phyloP scores from a whole-genome alignment of 106 monocot species.

The Posidonia australis region DNA sequence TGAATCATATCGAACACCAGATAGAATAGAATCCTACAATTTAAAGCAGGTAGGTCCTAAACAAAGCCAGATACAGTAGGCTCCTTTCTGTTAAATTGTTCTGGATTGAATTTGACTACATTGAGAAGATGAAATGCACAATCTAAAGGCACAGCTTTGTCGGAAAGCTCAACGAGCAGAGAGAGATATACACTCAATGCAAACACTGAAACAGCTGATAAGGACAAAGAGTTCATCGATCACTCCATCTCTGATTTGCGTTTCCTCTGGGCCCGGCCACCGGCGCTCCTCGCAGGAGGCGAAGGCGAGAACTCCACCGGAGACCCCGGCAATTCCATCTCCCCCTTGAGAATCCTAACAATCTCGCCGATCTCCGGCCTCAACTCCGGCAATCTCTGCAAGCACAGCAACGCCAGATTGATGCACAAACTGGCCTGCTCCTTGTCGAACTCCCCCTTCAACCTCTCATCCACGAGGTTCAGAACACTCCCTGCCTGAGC shows the following conservation, averaged over 20 bases:
- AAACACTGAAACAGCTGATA: too few relatives aligned
- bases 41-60: too few relatives aligned
- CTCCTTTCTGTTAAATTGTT: too few relatives aligned
- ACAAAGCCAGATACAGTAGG: too few relatives aligned
- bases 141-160: too few relatives aligned
- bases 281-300: constrained; percentile 3
- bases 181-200: too few relatives aligned
- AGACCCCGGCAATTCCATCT: constrained; percentile 44
- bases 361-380: constrained; percentile 64
- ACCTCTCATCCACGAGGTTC: constrained; percentile 65
- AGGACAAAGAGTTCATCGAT: too few relatives aligned
- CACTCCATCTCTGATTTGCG: background rate
- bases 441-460: constrained; percentile 37
- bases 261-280: background rate
- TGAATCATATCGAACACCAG: too few relatives aligned
- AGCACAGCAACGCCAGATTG: constrained; percentile 58
- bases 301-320: constrained; percentile 64
- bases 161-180: too few relatives aligned
- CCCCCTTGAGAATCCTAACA: constrained; percentile 62
- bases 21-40: too few relatives aligned
- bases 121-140: too few relatives aligned
- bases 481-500: constrained; percentile 41
- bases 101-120: too few relatives aligned
- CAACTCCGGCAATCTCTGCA: constrained; percentile 70
- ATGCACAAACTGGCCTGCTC: constrained; percentile 57